Evolutionary conservation across 202 grass and related monocot genomes (phyloP).

Genomic region (Bolboschoenoplectus hybrid): DNA sequence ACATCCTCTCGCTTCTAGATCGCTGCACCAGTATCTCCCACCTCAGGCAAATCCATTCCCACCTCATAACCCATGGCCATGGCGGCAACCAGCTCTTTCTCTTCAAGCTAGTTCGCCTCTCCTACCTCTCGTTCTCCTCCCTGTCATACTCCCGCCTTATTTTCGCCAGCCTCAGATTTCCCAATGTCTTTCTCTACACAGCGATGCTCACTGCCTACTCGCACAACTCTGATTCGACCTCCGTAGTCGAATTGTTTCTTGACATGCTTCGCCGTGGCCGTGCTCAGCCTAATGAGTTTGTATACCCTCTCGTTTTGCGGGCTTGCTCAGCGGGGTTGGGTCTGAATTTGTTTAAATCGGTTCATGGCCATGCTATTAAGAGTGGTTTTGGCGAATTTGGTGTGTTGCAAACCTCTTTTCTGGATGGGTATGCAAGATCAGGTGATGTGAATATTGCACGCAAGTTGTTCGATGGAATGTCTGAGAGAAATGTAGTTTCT

Average conservation of each 20-base stretch:
- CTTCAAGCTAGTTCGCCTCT: constrained; percentile 79
- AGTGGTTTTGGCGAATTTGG: constrained; percentile 50
- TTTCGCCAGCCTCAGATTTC: constrained; percentile 57
- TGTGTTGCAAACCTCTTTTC: constrained; percentile 54
- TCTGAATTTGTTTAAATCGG: constrained; percentile 44
- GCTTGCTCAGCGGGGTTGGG: constrained; percentile 44
- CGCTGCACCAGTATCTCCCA: constrained; percentile 62
- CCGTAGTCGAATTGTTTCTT: constrained; percentile 58
- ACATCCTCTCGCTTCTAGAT: constrained; percentile 56
- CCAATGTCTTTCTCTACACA: constrained; percentile 78
- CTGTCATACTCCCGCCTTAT: constrained; percentile 66
- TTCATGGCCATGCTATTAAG: constrained; percentile 57
- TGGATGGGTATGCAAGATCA: constrained; percentile 67
- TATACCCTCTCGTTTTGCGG: constrained; percentile 72
- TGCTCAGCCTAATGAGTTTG: constrained; percentile 66
- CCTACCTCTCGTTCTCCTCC: constrained; percentile 58
- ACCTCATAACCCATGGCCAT: constrained; percentile 55
- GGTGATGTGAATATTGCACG: constrained; percentile 60
- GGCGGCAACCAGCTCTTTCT: constrained; percentile 61
- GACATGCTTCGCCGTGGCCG: constrained; percentile 57
- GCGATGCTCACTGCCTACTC: constrained; percentile 73
- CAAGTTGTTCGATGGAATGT: constrained; percentile 71
- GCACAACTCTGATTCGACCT: background rate
- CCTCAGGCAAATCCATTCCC: constrained; percentile 74
- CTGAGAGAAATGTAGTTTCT: constrained; percentile 68